phyloP scores from a whole-genome alignment of 2,329 filamentous ascomycete genomes.

The Claviceps sp. region DNA sequence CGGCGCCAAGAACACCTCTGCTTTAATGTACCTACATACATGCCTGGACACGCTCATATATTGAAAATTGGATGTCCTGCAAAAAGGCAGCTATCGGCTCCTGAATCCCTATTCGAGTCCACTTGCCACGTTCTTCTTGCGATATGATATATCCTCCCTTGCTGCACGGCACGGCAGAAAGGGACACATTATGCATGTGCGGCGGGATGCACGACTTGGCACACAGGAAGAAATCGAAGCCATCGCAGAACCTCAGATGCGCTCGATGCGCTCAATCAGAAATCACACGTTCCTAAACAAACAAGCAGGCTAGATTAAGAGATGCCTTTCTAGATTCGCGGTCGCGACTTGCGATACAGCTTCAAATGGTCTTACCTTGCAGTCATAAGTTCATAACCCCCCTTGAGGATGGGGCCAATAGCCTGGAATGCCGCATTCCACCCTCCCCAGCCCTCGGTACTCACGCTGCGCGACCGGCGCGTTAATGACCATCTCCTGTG shows the following conservation, averaged over 20 bases:
- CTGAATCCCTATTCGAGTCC: background rate
- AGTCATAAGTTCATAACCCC: background rate
- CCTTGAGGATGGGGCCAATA: background rate
- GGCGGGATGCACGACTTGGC: background rate
- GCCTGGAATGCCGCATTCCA: constrained; percentile 6
- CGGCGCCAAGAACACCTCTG: background rate
- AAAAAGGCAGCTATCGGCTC: background rate
- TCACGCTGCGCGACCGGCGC: background rate
- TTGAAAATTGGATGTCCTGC: constrained; percentile 3
- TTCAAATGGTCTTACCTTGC: constrained; percentile 1
- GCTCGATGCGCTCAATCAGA: too few relatives aligned
- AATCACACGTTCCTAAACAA: background rate
- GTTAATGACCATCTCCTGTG: background rate
- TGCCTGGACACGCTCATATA: constrained; percentile 1
- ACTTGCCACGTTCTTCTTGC: background rate
- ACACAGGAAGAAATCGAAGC: background rate
- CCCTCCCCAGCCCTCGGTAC: constrained; percentile 4
- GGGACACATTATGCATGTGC: background rate
- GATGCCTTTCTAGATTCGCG: background rate
- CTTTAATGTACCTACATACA: background rate
- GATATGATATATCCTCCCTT: constrained; percentile 2
- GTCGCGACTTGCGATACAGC: background rate
- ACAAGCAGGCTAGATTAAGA: background rate
- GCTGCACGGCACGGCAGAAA: background rate
- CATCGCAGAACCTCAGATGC: too few relatives aligned